Percentiles rank a stretch among this genome's conserved stretches.
Evolutionary conservation across 495 filamentous ascomycete genomes (phyloP).

Genomic region (Aspergillus affinis): DNA sequence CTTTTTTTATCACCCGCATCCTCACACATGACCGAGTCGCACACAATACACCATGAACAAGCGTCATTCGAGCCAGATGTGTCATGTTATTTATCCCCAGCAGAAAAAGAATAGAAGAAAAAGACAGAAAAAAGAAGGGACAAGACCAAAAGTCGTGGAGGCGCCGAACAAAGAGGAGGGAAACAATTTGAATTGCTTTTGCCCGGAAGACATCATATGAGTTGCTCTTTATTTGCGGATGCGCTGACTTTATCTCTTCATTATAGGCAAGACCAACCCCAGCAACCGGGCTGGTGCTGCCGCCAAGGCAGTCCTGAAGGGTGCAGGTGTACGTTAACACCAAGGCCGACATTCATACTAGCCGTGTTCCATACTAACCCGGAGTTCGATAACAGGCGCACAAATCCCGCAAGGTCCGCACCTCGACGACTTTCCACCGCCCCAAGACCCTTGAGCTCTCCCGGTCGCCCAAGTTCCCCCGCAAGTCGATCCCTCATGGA

Average conservation of each 20-base stretch:
- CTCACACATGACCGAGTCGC: background rate
- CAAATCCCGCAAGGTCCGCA: conserved; percentile 89
- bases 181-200: background rate
- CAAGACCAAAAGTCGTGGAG: background rate
- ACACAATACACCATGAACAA: background rate
- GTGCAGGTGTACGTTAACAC: conserved; percentile 60
- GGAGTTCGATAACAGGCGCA: conserved; percentile 56
- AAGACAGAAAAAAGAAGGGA: background rate
- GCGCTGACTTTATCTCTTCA: conserved; percentile 57
- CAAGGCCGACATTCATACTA: background rate
- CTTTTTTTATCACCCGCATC: background rate
- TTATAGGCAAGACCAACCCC: conserved; percentile 69
- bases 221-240: background rate
- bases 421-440: conserved; percentile 93
- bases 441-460: conserved; percentile 91
- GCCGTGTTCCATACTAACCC: conserved; percentile 13
- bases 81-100: background rate
- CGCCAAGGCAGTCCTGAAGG: conserved; percentile 89
- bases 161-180: background rate
- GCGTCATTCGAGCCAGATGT: background rate
- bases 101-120: background rate
- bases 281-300: conserved; percentile 80
- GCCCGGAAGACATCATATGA: background rate
- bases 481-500: conserved; percentile 86
- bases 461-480: conserved; percentile 92